Conservation (phyloP, 2,329 filamentous ascomycete genomes). For the Phialophora verrucosa region DNA sequence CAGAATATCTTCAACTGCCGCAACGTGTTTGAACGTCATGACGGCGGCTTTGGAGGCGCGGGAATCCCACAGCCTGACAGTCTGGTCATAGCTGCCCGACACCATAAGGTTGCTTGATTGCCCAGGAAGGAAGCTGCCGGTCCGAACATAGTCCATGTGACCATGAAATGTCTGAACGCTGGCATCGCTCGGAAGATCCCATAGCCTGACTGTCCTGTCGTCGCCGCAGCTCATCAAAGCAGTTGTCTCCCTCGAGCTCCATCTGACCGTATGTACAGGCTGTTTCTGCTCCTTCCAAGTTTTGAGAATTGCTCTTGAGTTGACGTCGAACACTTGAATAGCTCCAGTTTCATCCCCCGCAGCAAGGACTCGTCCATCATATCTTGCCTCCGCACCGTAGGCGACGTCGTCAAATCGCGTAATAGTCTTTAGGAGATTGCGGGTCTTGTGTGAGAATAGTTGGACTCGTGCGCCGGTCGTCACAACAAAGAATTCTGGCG, state of each 20-base stretch:
- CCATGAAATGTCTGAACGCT: conserved; percentile 80
- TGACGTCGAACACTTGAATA: conserved; percentile 94
- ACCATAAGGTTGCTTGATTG: conserved; percentile 74
- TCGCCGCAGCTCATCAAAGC: conserved; percentile 87
- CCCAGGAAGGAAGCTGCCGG: conserved; percentile 81
- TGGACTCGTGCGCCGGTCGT: conserved; percentile 94
- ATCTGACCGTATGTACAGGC: conserved; percentile 89
- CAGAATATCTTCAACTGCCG: conserved; percentile 85
- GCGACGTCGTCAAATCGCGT: conserved; percentile 91
- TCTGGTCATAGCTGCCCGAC: conserved; percentile 93
- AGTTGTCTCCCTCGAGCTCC: conserved; percentile 87
- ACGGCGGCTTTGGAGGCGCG: conserved; percentile 71
- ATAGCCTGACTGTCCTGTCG: conserved; percentile 88
- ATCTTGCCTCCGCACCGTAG: conserved; percentile 83
- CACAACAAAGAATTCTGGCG: conserved; percentile 74
- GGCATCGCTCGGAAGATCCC: conserved; percentile 85
- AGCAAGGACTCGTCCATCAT: conserved; percentile 85
- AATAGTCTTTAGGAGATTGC: conserved; percentile 92
- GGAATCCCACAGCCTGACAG: conserved; percentile 92
- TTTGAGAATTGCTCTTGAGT: conserved; percentile 86
- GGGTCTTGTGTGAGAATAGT: conserved; percentile 88
- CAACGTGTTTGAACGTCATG: conserved; percentile 95
- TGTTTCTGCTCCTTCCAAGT: conserved; percentile 95
- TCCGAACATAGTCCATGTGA: conserved; percentile 90
- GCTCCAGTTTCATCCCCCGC: conserved; percentile 90